A percentile compares a stretch with the other conserved stretches of the same genome.
Conservation (phyloP, 768 basidiomycete species). For the Xerocomus brunneocitrinus region DNA sequence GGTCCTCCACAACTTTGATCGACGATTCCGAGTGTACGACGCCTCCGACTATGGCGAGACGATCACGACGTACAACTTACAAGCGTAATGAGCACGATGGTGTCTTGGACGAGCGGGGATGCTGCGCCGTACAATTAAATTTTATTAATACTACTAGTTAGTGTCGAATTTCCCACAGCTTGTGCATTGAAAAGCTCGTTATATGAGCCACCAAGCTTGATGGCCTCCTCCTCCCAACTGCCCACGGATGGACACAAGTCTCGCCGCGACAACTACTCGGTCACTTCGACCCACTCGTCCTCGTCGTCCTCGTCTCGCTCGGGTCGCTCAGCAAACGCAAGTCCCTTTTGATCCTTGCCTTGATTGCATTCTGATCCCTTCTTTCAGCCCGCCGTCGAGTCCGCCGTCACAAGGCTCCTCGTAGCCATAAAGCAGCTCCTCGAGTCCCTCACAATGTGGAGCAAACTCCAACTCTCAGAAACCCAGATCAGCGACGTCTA, state of each 20-base stretch:
- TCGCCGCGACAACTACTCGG: constrained; percentile 50
- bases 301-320: constrained; percentile 23
- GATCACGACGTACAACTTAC: constrained; percentile 85
- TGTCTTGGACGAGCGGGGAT: constrained; percentile 53
- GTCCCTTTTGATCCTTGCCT: constrained; percentile 7
- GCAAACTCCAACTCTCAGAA: constrained; percentile 65
- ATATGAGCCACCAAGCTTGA: constrained; percentile 14
- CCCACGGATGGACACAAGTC: constrained; percentile 37
- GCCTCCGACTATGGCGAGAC: constrained; percentile 89
- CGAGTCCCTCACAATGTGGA: constrained; percentile 85
- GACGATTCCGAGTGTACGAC: constrained; percentile 85
- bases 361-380: constrained; percentile 4
- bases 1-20: constrained; percentile 64
- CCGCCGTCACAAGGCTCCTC: constrained; percentile 85
- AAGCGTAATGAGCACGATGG: constrained; percentile 75
- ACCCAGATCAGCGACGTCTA: constrained; percentile 92
- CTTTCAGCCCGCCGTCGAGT: constrained; percentile 73
- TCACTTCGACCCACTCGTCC: constrained; percentile 44
- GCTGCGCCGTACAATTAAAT: constrained; percentile 34
- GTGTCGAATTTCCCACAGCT: constrained; percentile 12
- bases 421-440: constrained; percentile 95
- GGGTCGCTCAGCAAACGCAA: constrained; percentile 22
- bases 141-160: background rate
- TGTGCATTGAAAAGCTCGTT: background rate
- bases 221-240: constrained; percentile 21